A percentile compares a stretch with the other conserved stretches of the same genome.
Conservation (phyloP, 495 filamentous ascomycete genomes). For the Penicillium cosmopolitanum region DNA sequence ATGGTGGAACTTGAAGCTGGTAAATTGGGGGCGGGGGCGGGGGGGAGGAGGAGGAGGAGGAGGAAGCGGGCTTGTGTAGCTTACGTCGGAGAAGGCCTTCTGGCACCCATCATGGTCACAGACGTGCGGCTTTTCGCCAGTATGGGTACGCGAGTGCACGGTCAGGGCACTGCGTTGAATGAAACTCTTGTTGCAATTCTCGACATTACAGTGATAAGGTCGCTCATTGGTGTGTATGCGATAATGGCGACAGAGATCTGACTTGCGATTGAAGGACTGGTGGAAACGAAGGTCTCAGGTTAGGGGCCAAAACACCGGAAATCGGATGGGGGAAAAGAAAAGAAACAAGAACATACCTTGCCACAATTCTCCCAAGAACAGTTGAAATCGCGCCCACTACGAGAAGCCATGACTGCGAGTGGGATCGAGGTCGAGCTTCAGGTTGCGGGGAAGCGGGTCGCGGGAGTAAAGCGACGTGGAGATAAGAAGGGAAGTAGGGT, state of each 20-base stretch:
- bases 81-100: slow-evolving; percentile 86
- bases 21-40: slow-evolving; percentile 1
- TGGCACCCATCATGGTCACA: slow-evolving; percentile 80
- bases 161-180: slow-evolving; percentile 88
- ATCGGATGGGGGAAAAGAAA: neutral
- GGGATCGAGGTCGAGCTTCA: slow-evolving; percentile 12
- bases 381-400: slow-evolving; percentile 50
- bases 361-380: slow-evolving; percentile 52
- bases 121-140: slow-evolving; percentile 86
- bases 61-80: slow-evolving; percentile 24
- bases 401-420: slow-evolving; percentile 44
- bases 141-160: slow-evolving; percentile 85
- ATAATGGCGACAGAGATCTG: slow-evolving; percentile 84
- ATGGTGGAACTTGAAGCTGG: slow-evolving; percentile 7
- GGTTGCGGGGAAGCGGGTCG: slow-evolving; percentile 29
- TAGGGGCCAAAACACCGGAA: neutral
- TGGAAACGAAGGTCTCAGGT: slow-evolving; percentile 8
- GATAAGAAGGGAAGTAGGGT: slow-evolving; percentile 15
- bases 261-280: slow-evolving; percentile 92
- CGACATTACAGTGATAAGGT: slow-evolving; percentile 72
- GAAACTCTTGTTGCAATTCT: slow-evolving; percentile 83
- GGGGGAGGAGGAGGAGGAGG: neutral
- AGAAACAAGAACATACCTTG: slow-evolving; percentile 39
- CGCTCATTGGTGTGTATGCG: slow-evolving; percentile 91
- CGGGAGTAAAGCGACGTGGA: slow-evolving; percentile 14